phyloP scores from a whole-genome alignment of 345 rosid genomes.

The Excoecaria cochinchinensis region DNA sequence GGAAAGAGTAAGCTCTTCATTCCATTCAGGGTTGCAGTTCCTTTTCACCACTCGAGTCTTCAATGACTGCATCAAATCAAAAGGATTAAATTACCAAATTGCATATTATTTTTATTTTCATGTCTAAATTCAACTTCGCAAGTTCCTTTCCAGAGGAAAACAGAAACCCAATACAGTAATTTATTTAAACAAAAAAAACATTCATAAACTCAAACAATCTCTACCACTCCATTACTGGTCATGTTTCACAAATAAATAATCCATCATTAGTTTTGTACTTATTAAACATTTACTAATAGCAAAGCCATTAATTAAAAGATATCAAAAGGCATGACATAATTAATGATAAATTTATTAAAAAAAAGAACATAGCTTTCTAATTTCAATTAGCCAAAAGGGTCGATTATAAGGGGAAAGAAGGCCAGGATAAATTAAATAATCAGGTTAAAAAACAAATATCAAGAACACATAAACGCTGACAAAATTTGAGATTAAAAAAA shows the following conservation, averaged over 20 bases:
- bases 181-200: no score
- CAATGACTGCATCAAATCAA: conserved; percentile 24
- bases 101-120: neutral
- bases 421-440: neutral
- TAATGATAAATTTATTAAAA: no score
- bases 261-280: no score
- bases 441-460: no score
- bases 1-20: conserved; percentile 34
- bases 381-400: neutral
- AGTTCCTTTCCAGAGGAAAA: neutral
- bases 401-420: neutral
- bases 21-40: conserved; percentile 34
- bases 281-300: neutral
- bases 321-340: no score
- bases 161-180: no score
- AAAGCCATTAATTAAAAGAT: neutral
- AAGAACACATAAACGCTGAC: neutral
- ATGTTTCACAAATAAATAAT: no score
- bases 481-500: neutral
- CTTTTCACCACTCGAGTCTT: conserved; percentile 29
- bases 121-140: neutral
- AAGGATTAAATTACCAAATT: neutral
- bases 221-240: neutral
- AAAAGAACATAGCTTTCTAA: neutral
- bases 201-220: no score